These are phyloP conservation scores for Tuber microsphaerosporum DNA, from an alignment of 495 filamentous ascomycete genomes.

Conservation along the genomic window DNA sequence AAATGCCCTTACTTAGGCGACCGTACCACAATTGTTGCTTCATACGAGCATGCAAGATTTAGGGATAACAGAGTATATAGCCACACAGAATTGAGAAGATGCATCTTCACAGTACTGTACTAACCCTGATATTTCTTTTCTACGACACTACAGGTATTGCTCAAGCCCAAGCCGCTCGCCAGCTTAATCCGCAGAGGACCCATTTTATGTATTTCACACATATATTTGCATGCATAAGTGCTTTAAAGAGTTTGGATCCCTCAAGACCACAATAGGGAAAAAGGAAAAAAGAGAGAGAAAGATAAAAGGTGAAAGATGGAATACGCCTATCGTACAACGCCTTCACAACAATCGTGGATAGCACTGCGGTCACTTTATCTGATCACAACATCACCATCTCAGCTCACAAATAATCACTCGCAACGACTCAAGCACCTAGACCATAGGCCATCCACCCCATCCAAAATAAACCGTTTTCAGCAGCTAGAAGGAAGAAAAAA, in stretches of 20 bases:
- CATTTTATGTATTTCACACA: not conserved
- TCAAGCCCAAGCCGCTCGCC: not conserved
- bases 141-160: not conserved
- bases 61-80: not conserved
- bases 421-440: not conserved
- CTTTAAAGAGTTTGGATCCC: not conserved
- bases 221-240: not conserved
- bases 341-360: not conserved
- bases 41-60: not conserved
- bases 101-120: not conserved
- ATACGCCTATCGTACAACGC: not conserved
- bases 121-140: not conserved
- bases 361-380: not conserved
- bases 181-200: not conserved
- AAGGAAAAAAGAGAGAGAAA: not conserved
- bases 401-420: conserved; percentile 21
- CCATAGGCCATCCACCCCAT: not conserved
- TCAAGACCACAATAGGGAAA: not conserved
- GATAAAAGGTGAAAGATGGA: not conserved
- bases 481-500: not conserved
- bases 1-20: too few species aligned
- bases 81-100: not conserved
- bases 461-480: conserved; percentile 3
- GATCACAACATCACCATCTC: conserved; percentile 6
- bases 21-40: too few species aligned